Base-by-base conservation (phyloP, 352 stramenopile genomes). In the Globisporangium spinosum region DNA sequence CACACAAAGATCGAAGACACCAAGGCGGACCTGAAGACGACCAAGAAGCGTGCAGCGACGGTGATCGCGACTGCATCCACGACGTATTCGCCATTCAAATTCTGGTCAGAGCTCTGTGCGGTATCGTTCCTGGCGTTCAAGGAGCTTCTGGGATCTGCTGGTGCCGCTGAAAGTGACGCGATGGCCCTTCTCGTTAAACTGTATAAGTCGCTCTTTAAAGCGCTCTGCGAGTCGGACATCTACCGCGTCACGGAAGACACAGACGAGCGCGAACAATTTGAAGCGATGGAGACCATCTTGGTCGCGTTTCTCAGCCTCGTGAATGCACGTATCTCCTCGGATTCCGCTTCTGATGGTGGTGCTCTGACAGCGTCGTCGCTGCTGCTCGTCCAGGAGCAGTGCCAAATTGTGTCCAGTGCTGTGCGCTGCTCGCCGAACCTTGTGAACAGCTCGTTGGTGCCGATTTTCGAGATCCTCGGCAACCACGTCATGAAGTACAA, bases 191-290 rank as follows among this genome's bases (percentile, higher is more conserved):
- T 92, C 2, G 71, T 89, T 5, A 70, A 64, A 0, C 49, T 93
- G 20, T 89, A 83, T 56, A 73, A 88, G 32, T 67, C 82, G 20
- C 76, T 96, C 2, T 96, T 94, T 54, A 68, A 74, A 49, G 84
- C 73, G 38, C 69, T 96, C 51, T 88, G 79, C 64, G 78, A 82
- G 17, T 74, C 73, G 8, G 89, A 96, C 51, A 76, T 96, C 35
- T 96, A 96, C 69, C 87, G 89, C 32, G 81, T 95, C 54, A 93
- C 89, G 0, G 89, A 96, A 76, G 89, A 96, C 72, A 94, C 86
- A 0, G 79, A 90, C 47, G 82, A 91, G 17, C 87, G 87, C 7
- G 77, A 89, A 51, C 87, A 96, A 64, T 93, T 93, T 66, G 62
- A 80, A 47, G 87, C 83, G 40, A 91, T 96, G 81, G 82, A 96